phyloP scores from a whole-genome alignment of 1,139 yeast genomes.

The Zygosaccharomyces sapae region DNA sequence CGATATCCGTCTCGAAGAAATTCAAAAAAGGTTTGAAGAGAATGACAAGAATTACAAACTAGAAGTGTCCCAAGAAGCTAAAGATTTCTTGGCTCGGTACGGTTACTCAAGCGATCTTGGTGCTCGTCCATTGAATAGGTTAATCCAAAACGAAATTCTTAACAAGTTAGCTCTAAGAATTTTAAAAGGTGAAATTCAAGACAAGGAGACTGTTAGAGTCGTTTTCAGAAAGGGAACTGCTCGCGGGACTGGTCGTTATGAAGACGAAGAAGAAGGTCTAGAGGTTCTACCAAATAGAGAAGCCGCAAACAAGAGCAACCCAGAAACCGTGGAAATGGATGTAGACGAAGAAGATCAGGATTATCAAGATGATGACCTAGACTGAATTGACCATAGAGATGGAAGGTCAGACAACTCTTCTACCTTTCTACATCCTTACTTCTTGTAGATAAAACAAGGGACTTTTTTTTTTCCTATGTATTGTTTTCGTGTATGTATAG shows the following conservation, averaged over 20 bases:
- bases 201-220: slow-evolving; percentile 77
- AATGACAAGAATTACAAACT: slow-evolving; percentile 76
- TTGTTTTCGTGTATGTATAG: no score
- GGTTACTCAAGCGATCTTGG: slow-evolving; percentile 95
- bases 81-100: slow-evolving; percentile 72
- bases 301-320: slow-evolving; percentile 43
- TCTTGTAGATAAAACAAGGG: no score
- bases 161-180: slow-evolving; percentile 85
- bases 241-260: slow-evolving; percentile 68
- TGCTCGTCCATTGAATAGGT: slow-evolving; percentile 94
- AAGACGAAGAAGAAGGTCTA: slow-evolving; percentile 55
- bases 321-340: slow-evolving; percentile 53
- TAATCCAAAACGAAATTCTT: slow-evolving; percentile 82
- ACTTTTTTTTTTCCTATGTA: no score
- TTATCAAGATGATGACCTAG: slow-evolving; percentile 21
- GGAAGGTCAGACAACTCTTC: no score
- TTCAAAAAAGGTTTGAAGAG: slow-evolving; percentile 75
- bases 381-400: not conserved
- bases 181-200: slow-evolving; percentile 79
- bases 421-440: no score
- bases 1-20: slow-evolving; percentile 73
- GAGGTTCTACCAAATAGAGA: slow-evolving; percentile 86
- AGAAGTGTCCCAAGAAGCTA: slow-evolving; percentile 65
- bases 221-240: slow-evolving; percentile 57
- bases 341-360: slow-evolving; percentile 41